Percentiles rank a stretch among this genome's conserved stretches.
Conservation (phyloP, 148 eudicot genomes). For the Mesembryanthemum crystallinum region DNA sequence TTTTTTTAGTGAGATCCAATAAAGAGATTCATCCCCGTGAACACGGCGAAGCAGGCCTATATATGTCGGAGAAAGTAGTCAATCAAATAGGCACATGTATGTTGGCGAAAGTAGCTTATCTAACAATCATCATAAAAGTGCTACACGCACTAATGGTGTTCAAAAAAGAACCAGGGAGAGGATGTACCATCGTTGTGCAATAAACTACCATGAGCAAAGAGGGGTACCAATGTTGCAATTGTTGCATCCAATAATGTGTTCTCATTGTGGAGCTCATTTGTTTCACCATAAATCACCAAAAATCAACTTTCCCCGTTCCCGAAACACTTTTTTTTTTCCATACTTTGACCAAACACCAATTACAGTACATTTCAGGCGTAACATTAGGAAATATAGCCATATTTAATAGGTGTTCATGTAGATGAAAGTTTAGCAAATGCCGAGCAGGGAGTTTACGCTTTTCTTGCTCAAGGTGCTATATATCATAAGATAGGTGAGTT, state of each 20-base stretch:
- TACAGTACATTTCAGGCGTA: not conserved
- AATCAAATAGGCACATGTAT: too few species aligned
- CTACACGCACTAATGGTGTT: too few species aligned
- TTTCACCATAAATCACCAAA: conserved; percentile 7
- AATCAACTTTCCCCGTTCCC: not conserved
- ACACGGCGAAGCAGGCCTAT: too few species aligned
- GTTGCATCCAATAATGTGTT: not conserved
- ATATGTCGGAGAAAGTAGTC: too few species aligned
- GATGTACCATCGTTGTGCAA: not conserved
- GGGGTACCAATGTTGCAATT: not conserved
- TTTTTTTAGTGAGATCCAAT: too few species aligned
- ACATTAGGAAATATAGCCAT: conserved; percentile 10
- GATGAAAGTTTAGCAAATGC: conserved; percentile 18
- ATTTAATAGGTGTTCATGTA: conserved; percentile 11
- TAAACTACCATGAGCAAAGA: not conserved
- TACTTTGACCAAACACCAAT: conserved; percentile 7
- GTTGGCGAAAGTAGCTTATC: too few species aligned
- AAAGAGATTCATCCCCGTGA: too few species aligned
- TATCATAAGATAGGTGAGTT: conserved; percentile 1
- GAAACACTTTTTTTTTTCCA: not conserved
- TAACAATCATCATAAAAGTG: too few species aligned
- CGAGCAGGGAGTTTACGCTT: not conserved
- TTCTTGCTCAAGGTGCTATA: conserved; percentile 8
- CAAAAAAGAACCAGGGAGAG: not conserved
- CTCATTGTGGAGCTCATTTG: conserved; percentile 6